phyloP scores from a whole-genome alignment of 164 flowering plant genomes.

The Vitis vinifera region ASM3070453v1 NC_081809.1:7473001-7473500 shows the following conservation, averaged over 20 bases:
- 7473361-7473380: constrained; percentile 22
- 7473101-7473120: not conserved
- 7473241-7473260: not conserved
- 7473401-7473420: not conserved
- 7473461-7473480: constrained; percentile 91
- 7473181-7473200: not conserved
- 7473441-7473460: constrained; percentile 56
- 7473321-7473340: constrained; percentile 88
- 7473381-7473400: not conserved
- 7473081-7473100: too few species aligned
- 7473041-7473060: too few species aligned
- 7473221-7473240: too few species aligned
- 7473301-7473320: constrained; percentile 58
- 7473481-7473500: constrained; percentile 76
- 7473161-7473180: not conserved
- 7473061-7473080: too few species aligned
- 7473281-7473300: constrained; percentile 56
- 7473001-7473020: too few species aligned
- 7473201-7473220: too few species aligned
- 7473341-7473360: constrained; percentile 90
- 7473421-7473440: constrained; percentile 1
- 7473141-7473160: constrained; percentile 1
- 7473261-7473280: not conserved
- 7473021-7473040: too few species aligned
- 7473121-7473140: not conserved